Evolutionary conservation across 2,329 filamentous ascomycete species (phyloP), one percentile per base, ranked within the genome.

Genomic region (Arthroderma uncinatum): DNA sequence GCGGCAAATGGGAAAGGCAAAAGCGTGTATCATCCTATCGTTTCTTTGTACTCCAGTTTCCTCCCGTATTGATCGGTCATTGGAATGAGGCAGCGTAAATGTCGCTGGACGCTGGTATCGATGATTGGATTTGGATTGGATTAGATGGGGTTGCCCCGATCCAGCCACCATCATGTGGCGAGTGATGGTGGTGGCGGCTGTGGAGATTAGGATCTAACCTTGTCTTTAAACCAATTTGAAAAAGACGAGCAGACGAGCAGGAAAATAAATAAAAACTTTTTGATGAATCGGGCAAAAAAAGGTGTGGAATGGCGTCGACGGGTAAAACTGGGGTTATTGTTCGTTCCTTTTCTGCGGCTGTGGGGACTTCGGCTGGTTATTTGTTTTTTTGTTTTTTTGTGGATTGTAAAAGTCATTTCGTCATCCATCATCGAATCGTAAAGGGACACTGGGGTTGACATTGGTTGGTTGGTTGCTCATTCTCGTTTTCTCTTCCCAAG

Each of bases 361-460:
- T 50, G 28, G 44, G 44, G 44, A 50, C 16, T 25, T 50, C 33
- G 23, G 44, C 44, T 50, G 23, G 44, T 50, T 50, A 48, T 48
- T 48, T 28, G 12, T 62, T 50, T 48, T 39, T 48, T 37, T 61
- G 16, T 60, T 61, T 60, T 40, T 39, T 53, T 42, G 56, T 67
- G 65, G 68, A 16, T 16, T 28, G 28, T 50, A 50, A 50, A n/a
- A 33, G 68, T 74, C 71, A 70, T 74, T 69, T 71, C 71, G 68
- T 74, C 72, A 72, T 74, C 71, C 72, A 69, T 74, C 72, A 72
- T 74, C 70, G 71, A 74, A 72, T 74, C 72, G 69, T 74, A 72
- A 66, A 73, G 68, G 69, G 69, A 50, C 44, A 25, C 44, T 30
- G 28, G 44, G 68, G 66, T 67, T 30, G 25, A 25, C 28, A 50